phyloP scores from a whole-genome alignment of 2,329 filamentous ascomycete genomes.

The Paecilomyces variotii region DNA sequence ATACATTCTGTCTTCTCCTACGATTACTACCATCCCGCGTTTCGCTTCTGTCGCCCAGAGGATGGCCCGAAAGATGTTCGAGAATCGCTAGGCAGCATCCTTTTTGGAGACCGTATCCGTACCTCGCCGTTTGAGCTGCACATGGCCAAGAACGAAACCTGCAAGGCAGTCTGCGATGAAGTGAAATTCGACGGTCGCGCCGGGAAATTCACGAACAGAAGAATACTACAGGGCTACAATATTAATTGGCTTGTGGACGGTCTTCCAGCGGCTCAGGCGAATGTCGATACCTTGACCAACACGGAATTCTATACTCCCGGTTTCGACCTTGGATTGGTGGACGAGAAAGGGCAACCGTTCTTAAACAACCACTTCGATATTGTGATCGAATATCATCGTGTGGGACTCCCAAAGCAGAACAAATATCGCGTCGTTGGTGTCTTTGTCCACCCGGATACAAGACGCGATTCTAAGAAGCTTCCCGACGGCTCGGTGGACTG shows the following conservation, averaged over 20 bases:
- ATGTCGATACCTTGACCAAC: conserved; percentile 66
- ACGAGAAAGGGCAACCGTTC: conserved; percentile 48
- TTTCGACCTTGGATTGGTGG: conserved; percentile 64
- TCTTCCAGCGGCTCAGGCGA: conserved; percentile 78
- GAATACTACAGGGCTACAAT: conserved; percentile 79
- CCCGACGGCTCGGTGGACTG: conserved; percentile 55
- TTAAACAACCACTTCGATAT: conserved; percentile 98
- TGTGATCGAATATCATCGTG: conserved; percentile 81
- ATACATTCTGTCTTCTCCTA: conserved; percentile 90
- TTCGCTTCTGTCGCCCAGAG: conserved; percentile 79
- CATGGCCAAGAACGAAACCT: conserved; percentile 82
- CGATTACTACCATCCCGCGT: conserved; percentile 86
- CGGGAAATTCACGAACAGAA: conserved; percentile 70
- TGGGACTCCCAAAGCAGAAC: conserved; percentile 46
- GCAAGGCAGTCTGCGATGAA: conserved; percentile 67
- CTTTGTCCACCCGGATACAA: conserved; percentile 73
- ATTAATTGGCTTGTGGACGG: conserved; percentile 96
- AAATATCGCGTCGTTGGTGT: conserved; percentile 88
- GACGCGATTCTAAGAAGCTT: conserved; percentile 47
- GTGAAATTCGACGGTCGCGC: conserved; percentile 58
- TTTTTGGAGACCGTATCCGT: conserved; percentile 95
- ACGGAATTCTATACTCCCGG: conserved; percentile 85
- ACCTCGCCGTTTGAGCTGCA: conserved; percentile 88
- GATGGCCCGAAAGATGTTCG: conserved; percentile 70
- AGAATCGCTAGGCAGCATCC: conserved; percentile 87